Evolutionary conservation across 129 eudicot genomes (phyloP), one percentile per base, ranked within the genome.

Genomic region (Centrapalus pauciflorus): DNA sequence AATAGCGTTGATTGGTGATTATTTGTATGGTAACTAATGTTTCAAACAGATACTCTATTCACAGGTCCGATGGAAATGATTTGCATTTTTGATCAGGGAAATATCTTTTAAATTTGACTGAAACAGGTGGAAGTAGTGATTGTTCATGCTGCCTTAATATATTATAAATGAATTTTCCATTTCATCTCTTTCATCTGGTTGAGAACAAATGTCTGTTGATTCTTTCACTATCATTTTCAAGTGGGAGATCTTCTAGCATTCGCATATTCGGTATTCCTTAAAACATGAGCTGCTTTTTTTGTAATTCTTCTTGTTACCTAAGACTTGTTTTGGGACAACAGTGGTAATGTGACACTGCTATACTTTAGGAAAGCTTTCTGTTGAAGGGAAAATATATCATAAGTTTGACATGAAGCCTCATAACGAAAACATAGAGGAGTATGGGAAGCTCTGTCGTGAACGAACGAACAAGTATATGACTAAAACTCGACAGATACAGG

Each of bases 321-420:
- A 70, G 66, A 40, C 61, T 64, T 72, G 52, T 61, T 11, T 48
- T 10, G 38, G 38, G 54, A 12, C 34, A 46, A 26, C 28, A 32
- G 3, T 59, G 66, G 43, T 40, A 40, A 38, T 13, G 14, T 26
- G 27, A 29, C 24, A 32, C 38, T 52, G 43, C 21, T 50, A 34
- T 27, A 37, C 66, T 69, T 62, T 68, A 87, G 96, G 90, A 70
- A 85, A 51, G 79, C 41, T 79, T 62, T 85, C 88, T 32, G 97
- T 70, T 25, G 97, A 91, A 77, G 97, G 97, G 61, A 91, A 81
- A 72, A 87, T 91, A 35, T 58, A 73, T 55, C 80, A 83, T 69
- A 91, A 91, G 70, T 85, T 91, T 81, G 97, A 91, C 79, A 91
- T 91, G 96, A 91, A 80, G 84, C 97, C 97, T 66, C 96, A 91